A percentile compares a stretch with the other conserved stretches of the same genome.
Evolutionary conservation across 495 filamentous ascomycete genomes (phyloP).

Genomic region (Rhypophila decipiens): DNA sequence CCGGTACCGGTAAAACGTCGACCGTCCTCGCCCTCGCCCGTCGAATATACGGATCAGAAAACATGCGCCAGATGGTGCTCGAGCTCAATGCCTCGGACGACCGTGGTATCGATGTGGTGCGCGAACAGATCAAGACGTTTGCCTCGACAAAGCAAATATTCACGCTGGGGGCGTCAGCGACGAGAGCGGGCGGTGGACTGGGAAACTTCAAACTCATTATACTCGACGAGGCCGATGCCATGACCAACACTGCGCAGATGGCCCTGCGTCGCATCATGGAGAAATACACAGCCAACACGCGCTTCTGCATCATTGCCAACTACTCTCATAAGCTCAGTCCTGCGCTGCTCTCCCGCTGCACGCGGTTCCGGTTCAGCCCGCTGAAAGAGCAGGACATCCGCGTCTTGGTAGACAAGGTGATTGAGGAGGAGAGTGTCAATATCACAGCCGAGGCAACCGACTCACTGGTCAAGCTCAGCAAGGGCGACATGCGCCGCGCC

Average conservation of each 20-base stretch:
- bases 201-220: conserved; percentile 92
- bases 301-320: conserved; percentile 98
- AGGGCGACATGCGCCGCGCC: conserved; percentile 93
- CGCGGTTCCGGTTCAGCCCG: conserved; percentile 90
- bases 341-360: conserved; percentile 87
- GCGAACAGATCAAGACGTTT: conserved; percentile 99
- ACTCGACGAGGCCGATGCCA: conserved; percentile 95
- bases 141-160: conserved; percentile 67
- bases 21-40: conserved; percentile 88
- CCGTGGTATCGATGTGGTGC: conserved; percentile 94
- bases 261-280: conserved; percentile 97
- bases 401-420: conserved; percentile 77
- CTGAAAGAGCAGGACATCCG: conserved; percentile 83
- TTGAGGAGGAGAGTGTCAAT: conserved; percentile 78
- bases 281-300: conserved; percentile 95
- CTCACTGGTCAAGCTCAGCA: conserved; percentile 77
- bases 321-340: conserved; percentile 99
- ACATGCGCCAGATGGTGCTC: conserved; percentile 96
- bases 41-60: conserved; percentile 83
- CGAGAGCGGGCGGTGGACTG: conserved; percentile 40
- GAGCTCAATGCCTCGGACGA: conserved; percentile 97
- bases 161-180: conserved; percentile 29
- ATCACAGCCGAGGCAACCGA: conserved; percentile 73
- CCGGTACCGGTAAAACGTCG: conserved; percentile 95
- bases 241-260: conserved; percentile 97